phyloP scores from a whole-genome alignment of 495 filamentous ascomycete genomes.

The Xylaria grammica region DNA sequence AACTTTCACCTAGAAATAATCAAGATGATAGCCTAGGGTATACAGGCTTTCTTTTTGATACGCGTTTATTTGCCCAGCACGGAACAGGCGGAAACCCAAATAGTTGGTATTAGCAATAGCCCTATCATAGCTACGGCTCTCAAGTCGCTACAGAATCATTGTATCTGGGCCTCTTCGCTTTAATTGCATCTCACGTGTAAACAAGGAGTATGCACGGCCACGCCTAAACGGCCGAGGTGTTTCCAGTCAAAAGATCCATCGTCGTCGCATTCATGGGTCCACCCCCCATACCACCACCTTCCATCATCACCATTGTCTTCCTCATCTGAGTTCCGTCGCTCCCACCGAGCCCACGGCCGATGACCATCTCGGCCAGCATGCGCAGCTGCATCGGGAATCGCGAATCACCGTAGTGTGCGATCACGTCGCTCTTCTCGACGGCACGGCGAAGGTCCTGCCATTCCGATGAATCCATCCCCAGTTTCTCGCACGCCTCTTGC shows the following conservation, averaged over 20 bases:
- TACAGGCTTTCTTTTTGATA: too few species aligned
- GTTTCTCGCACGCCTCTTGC: slow-evolving; percentile 32
- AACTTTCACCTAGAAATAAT: too few species aligned
- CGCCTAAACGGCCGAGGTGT: not conserved
- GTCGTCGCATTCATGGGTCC: not conserved
- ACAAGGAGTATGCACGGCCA: too few species aligned
- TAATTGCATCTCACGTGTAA: too few species aligned
- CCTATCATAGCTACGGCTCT: too few species aligned
- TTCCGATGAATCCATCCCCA: slow-evolving; percentile 27
- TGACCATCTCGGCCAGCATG: slow-evolving; percentile 32
- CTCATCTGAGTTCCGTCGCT: slow-evolving; percentile 1
- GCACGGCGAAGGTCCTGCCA: slow-evolving; percentile 27
- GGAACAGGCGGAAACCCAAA: too few species aligned
- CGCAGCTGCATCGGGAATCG: slow-evolving; percentile 52
- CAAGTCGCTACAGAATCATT: too few species aligned
- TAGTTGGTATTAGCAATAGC: too few species aligned
- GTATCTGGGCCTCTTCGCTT: too few species aligned
- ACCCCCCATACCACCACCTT: not conserved
- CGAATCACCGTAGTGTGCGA: slow-evolving; percentile 44
- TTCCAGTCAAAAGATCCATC: not conserved
- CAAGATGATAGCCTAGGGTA: too few species aligned
- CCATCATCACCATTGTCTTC: slow-evolving; percentile 8
- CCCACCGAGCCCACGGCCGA: slow-evolving; percentile 3
- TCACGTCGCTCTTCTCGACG: slow-evolving; percentile 44
- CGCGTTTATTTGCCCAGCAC: too few species aligned